Conservation (phyloP, 352 stramenopile species). For the Pythium periplocum region DNA sequence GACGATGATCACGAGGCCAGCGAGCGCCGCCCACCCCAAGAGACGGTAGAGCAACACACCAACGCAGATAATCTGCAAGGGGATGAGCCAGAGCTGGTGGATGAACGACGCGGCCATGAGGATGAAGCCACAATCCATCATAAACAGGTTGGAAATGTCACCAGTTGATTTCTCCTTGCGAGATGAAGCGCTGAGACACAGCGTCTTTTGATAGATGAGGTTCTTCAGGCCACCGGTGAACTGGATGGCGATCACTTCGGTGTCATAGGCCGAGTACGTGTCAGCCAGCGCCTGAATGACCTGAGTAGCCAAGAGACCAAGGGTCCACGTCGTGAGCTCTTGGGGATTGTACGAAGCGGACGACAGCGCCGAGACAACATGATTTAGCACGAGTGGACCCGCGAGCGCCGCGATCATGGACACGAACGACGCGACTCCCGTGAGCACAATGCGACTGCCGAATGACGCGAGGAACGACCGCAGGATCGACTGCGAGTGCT, state of each 20-base stretch:
- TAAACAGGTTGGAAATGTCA: slow-evolving; percentile 51
- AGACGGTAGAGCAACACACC: slow-evolving; percentile 42
- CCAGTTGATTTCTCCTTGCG: slow-evolving; percentile 32
- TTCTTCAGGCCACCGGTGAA: slow-evolving; percentile 42
- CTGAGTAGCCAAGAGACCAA: slow-evolving; percentile 29
- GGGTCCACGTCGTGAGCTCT: slow-evolving; percentile 23
- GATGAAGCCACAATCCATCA: slow-evolving; percentile 30
- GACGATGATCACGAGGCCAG: slow-evolving; percentile 34
- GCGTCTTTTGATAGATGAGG: slow-evolving; percentile 41
- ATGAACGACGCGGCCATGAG: slow-evolving; percentile 28
- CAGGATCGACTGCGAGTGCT: slow-evolving; percentile 20
- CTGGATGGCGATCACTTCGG: slow-evolving; percentile 40
- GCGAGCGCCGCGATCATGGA: slow-evolving; percentile 36
- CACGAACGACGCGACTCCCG: slow-evolving; percentile 28
- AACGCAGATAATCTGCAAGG: slow-evolving; percentile 36
- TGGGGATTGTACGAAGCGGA: slow-evolving; percentile 12
- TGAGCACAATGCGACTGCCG: slow-evolving; percentile 23
- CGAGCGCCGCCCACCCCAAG: slow-evolving; percentile 28
- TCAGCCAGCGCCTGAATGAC: slow-evolving; percentile 39
- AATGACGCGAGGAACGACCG: slow-evolving; percentile 24
- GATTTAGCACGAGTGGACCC: slow-evolving; percentile 27
- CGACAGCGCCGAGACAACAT: slow-evolving; percentile 28
- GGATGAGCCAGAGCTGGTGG: slow-evolving; percentile 61
- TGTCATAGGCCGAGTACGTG: slow-evolving; percentile 31
- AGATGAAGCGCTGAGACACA: slow-evolving; percentile 29